Percentiles rank a stretch among this genome's conserved stretches.
Conservation (phyloP, 176 grass and related monocot genomes). For the bread wheat (Triticum aestivum) region DNA sequence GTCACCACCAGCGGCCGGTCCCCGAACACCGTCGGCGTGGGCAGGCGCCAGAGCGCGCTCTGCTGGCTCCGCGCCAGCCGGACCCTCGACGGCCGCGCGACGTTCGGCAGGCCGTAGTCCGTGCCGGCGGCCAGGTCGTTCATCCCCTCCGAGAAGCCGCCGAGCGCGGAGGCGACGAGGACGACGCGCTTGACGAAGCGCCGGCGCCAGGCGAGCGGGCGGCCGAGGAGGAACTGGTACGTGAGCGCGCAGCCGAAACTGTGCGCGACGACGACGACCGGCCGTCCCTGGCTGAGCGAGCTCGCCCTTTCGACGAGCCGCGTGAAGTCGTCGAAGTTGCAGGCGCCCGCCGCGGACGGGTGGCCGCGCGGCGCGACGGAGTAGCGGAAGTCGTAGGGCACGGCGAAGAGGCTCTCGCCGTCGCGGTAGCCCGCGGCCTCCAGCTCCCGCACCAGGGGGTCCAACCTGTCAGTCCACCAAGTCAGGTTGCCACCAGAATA, state of each 20-base stretch:
- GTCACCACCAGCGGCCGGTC: constrained; percentile 41
- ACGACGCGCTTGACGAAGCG: constrained; percentile 42
- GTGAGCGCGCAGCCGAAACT: constrained; percentile 61
- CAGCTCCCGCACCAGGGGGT: constrained; percentile 22
- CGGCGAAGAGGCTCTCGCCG: constrained; percentile 44
- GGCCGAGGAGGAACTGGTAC: constrained; percentile 56
- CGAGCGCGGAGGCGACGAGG: constrained; percentile 50
- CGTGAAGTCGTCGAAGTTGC: constrained; percentile 41
- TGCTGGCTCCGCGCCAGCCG: constrained; percentile 44
- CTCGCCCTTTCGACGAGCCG: constrained; percentile 32
- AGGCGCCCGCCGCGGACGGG: constrained; percentile 31
- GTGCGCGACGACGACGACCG: constrained; percentile 57
- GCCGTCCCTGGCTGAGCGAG: background rate
- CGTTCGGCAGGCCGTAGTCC: constrained; percentile 28
- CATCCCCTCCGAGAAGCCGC: constrained; percentile 50
- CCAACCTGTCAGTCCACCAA: constrained; percentile 39
- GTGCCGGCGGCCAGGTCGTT: constrained; percentile 30
- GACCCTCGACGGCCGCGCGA: constrained; percentile 5
- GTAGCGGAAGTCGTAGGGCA: constrained; percentile 83
- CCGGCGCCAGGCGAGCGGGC: constrained; percentile 45
- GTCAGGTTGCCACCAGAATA: background rate
- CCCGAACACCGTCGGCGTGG: constrained; percentile 52
- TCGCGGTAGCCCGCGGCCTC: constrained; percentile 54
- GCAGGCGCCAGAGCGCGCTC: constrained; percentile 76
- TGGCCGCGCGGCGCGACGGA: constrained; percentile 41